Percentiles rank a stretch among this genome's conserved stretches.
phyloP scores from a whole-genome alignment of 257 asterid genomes.

The Penstemon newberryi region DNA sequence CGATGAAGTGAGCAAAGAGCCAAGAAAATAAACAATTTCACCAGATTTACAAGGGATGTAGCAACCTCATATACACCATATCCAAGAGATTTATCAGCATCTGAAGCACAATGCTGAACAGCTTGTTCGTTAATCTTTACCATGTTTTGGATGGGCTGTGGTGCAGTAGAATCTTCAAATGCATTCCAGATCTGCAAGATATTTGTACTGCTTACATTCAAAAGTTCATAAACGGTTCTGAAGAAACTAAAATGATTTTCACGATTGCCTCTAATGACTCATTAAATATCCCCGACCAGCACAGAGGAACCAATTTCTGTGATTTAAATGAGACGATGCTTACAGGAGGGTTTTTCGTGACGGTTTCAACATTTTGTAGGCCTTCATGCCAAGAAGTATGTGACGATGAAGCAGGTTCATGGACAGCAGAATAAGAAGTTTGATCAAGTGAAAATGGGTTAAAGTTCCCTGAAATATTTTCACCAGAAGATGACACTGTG shows the following conservation, averaged over 20 bases:
- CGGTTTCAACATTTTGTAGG: conserved; percentile 31
- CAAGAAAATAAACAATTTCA: conserved; percentile 26
- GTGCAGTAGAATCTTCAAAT: conserved; percentile 48
- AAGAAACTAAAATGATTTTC: conserved; percentile 15
- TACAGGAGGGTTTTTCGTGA: conserved; percentile 39
- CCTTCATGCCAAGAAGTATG: conserved; percentile 36
- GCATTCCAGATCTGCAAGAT: conserved; percentile 71
- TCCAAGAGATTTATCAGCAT: conserved; percentile 43
- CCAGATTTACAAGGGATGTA: conserved; percentile 26
- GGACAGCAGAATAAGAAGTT: conserved; percentile 31
- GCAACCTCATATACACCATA: conserved; percentile 50
- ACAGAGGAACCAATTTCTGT: neutral
- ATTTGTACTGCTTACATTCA: conserved; percentile 19
- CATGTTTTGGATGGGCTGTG: conserved; percentile 32
- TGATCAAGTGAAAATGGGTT: conserved; percentile 49
- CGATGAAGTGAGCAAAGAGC: conserved; percentile 29
- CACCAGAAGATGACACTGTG: conserved; percentile 44
- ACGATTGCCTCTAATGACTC: neutral
- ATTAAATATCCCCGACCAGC: neutral
- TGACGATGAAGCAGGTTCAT: conserved; percentile 32
- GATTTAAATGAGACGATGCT: conserved; percentile 23
- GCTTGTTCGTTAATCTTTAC: conserved; percentile 34
- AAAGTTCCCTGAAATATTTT: conserved; percentile 31
- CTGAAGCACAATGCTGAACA: conserved; percentile 35
- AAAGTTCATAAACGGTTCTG: neutral